Base-by-base conservation (phyloP, 2,329 filamentous ascomycete genomes). In the Graphilbum fragrans region DNA sequence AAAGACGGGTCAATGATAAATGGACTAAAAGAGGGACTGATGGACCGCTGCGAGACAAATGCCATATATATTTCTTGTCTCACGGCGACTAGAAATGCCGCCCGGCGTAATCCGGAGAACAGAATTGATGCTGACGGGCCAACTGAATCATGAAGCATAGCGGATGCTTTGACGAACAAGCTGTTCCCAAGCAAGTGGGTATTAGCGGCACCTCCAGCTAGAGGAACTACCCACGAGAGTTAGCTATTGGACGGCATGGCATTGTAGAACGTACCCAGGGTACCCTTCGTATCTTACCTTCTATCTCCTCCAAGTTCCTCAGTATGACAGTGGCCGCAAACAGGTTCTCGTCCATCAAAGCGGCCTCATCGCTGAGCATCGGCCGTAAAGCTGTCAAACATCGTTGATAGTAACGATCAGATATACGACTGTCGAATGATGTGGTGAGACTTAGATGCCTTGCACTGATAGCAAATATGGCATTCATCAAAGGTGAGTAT, bases 301-400 rank as follows among this genome's bases (percentile, higher is more conserved):
- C 32, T 19, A 40, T 36, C 22, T 43, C 41, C 16, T 43, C 41
- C 5, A 23, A 20, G 12, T 36, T 35, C 14, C 41, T 22, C 37
- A 43, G 20, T 12, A 43, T 43, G 4, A 43, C 41, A 3, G 41
- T 40, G 4, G 41, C 41, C 4, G 41, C 41, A 37, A 35, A 43
- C 14, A 43, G 18, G 20, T 38, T 38, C 33, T 43, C 41, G 34
- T 43, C 41, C 12, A 43, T 20, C 16, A 40, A 14, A 8, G 41
- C 32, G 9, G 25, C 25, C 19, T 38, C 37, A 27, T 43, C 37
- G 32, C 5, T 33, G 4, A 43, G 37, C 22, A 43, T 39, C 7
- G 37, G 41, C 16, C 37, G 22, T 6, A 43, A 19, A 7, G 34
- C 18, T 4, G 7, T n/a, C 7, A 43, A 23, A 16, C 37, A 36